Conservation (phyloP, 1,284 basidiomycete genomes). For the Trametes versicolor region DNA sequence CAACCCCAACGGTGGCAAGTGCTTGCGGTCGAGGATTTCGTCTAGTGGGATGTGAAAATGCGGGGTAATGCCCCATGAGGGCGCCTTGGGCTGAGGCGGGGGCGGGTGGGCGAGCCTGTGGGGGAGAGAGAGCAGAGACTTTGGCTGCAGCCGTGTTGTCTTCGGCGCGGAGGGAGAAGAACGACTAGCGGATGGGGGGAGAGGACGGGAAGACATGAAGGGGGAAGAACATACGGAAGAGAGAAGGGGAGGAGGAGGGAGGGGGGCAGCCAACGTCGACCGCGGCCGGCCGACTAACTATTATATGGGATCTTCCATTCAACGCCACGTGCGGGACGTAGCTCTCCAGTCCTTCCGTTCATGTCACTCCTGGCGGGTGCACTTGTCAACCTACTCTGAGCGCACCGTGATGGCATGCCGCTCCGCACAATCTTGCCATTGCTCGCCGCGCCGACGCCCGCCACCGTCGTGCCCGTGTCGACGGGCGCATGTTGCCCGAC, state of each 20-base stretch:
- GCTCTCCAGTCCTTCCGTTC: slow-evolving; percentile 21
- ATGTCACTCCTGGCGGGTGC: slow-evolving; percentile 23
- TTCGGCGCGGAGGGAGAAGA: slow-evolving; percentile 51
- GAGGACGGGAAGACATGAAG: slow-evolving; percentile 34
- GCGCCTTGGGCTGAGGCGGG: slow-evolving; percentile 69
- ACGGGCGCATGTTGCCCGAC: neutral
- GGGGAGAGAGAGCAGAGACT: slow-evolving; percentile 60
- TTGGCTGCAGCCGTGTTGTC: slow-evolving; percentile 55
- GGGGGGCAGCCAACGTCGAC: slow-evolving; percentile 13
- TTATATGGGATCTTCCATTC: slow-evolving; percentile 31
- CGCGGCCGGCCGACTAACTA: slow-evolving; percentile 19
- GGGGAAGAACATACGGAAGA: slow-evolving; percentile 32
- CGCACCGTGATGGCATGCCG: neutral
- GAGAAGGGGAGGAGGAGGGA: slow-evolving; percentile 15
- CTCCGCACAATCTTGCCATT: slow-evolving; percentile 17
- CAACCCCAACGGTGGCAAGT: slow-evolving; percentile 76
- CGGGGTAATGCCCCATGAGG: slow-evolving; percentile 61
- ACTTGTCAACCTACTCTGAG: slow-evolving; percentile 9
- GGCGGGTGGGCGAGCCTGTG: slow-evolving; percentile 75
- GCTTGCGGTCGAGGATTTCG: slow-evolving; percentile 74
- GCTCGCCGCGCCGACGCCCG: slow-evolving; percentile 2
- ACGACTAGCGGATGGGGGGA: slow-evolving; percentile 25
- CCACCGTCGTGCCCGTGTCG: slow-evolving; percentile 4
- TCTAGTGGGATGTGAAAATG: slow-evolving; percentile 66
- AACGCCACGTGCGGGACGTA: slow-evolving; percentile 29